Conservation (phyloP, 805 yeast genomes). For the Hanseniaspora nectarophila region DNA sequence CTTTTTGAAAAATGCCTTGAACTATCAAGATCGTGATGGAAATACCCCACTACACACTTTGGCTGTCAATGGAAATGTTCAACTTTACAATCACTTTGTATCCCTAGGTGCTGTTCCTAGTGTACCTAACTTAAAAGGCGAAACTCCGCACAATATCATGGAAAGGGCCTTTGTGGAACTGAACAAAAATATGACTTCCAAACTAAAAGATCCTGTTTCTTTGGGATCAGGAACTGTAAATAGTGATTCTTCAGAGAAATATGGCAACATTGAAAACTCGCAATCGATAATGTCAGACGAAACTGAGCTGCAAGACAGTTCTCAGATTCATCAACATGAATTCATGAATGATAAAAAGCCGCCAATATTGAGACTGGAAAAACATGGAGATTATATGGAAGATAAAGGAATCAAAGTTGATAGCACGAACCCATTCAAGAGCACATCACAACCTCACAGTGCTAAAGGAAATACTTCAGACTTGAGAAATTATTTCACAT, state of each 20-base stretch:
- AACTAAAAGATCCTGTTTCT: neutral
- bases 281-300: neutral
- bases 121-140: conserved; percentile 23
- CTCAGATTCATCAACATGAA: neutral
- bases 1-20: conserved; percentile 45
- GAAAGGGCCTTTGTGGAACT: conserved; percentile 17
- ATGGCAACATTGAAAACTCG: neutral
- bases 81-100: conserved; percentile 25
- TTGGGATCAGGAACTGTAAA: neutral
- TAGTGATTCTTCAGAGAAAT: neutral
- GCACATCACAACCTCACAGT: neutral
- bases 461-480: neutral
- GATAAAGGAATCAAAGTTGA: neutral
- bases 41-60: conserved; percentile 80
- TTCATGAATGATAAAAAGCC: neutral
- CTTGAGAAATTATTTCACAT: neutral
- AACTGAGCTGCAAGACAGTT: neutral
- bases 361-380: conserved; percentile 11
- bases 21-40: conserved; percentile 71
- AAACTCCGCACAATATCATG: conserved; percentile 25
- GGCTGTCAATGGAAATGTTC: conserved; percentile 28
- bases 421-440: neutral
- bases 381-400: neutral
- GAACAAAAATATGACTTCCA: neutral
- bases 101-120: conserved; percentile 27